Evolutionary conservation across 306 rosid species (phyloP).

Genomic region (Cucurbita ficifolia): DNA sequence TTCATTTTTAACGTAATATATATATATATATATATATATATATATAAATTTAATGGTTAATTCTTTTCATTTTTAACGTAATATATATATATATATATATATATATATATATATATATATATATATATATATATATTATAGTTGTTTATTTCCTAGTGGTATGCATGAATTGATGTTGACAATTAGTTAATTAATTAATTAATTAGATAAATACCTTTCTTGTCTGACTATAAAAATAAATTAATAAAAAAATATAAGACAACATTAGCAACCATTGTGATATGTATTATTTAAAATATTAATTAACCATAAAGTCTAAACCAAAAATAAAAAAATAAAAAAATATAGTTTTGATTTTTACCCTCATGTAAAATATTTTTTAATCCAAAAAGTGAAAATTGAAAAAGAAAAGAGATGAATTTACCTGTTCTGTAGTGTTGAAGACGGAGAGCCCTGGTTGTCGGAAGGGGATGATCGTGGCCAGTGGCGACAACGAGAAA

Average conservation of each 20-base stretch:
- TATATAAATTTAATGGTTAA: too few relatives aligned
- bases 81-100: too few relatives aligned
- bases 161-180: not conserved
- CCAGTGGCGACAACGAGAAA: slow-evolving; percentile 68
- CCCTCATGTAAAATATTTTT: too few relatives aligned
- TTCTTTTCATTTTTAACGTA: too few relatives aligned
- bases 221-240: not conserved
- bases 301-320: not conserved
- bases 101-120: too few relatives aligned
- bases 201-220: too few relatives aligned
- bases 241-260: not conserved
- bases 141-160: not conserved
- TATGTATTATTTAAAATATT: not conserved
- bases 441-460: slow-evolving; percentile 32
- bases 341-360: too few relatives aligned
- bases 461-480: slow-evolving; percentile 35
- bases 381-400: too few relatives aligned
- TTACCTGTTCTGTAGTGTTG: slow-evolving; percentile 38
- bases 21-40: too few relatives aligned
- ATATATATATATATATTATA: too few relatives aligned
- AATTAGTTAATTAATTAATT: too few relatives aligned
- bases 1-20: too few relatives aligned
- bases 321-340: not conserved
- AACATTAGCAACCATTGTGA: not conserved
- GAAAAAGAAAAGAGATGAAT: not conserved